A percentile compares a stretch with the other conserved stretches of the same genome.
phyloP scores from a whole-genome alignment of 495 filamentous ascomycete genomes.

The Hyaloscypha finlandica region DNA sequence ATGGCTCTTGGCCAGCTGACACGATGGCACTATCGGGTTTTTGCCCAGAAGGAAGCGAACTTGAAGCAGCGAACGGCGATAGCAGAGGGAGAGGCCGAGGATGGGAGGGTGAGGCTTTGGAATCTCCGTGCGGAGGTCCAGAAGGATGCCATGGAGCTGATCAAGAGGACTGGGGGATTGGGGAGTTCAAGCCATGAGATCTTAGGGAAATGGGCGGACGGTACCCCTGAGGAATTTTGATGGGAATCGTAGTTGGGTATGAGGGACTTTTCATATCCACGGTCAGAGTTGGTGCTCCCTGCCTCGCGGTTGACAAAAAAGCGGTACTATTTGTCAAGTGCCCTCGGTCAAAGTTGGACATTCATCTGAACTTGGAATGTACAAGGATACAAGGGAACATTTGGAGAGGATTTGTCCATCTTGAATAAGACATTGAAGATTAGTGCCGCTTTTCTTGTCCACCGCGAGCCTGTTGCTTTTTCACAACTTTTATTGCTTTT shows the following conservation, averaged over 20 bases:
- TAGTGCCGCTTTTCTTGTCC: too few relatives aligned
- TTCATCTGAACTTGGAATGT: too few relatives aligned
- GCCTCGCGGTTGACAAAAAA: too few relatives aligned
- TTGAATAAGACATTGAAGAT: too few relatives aligned
- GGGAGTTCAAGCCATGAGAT: background rate
- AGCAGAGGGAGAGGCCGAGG: background rate
- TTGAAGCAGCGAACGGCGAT: background rate
- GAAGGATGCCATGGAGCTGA: background rate
- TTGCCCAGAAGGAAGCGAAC: background rate
- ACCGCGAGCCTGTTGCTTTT: too few relatives aligned
- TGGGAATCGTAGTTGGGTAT: background rate
- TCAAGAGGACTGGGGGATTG: background rate
- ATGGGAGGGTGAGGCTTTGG: background rate
- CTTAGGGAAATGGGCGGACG: background rate
- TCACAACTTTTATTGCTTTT: too few relatives aligned
- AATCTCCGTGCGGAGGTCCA: background rate
- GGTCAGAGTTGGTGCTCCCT: too few relatives aligned
- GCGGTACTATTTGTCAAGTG: too few relatives aligned
- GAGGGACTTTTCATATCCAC: too few relatives aligned
- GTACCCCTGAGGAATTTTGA: background rate
- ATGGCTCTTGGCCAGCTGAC: background rate
- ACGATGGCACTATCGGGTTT: background rate
- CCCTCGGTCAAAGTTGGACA: too few relatives aligned
- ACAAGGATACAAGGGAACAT: too few relatives aligned
- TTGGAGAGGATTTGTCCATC: too few relatives aligned